Evolutionary conservation across 345 rosid genomes (phyloP), one percentile per base, ranked within the genome.

Genomic region (Ceriops tagal): DNA sequence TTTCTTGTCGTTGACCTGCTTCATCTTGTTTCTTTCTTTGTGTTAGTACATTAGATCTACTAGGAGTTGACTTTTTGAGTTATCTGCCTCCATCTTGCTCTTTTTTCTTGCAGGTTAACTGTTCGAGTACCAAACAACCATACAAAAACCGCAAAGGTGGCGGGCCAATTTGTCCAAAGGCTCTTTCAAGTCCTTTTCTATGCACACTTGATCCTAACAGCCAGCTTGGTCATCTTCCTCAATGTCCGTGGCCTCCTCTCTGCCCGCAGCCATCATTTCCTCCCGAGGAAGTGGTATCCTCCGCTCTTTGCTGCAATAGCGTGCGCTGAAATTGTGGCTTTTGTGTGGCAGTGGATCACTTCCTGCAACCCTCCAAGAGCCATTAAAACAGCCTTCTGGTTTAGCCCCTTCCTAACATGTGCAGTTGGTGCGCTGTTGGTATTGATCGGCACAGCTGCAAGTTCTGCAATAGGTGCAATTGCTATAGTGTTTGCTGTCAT

Each of bases 211-310:
- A n/a, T 83, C 74, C 64, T 83, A 21, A 64, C 82, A 64, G 75
- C 87, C 16, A 75, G 87, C 73, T 72, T 91, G 21, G 80, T 83
- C n/a, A 72, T 85, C 10, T 78, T 73, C 75, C 85, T 93, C 73
- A 79, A 86, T 13, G 70, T 88, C 70, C 85, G 90, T 0, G 93
- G 96, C 62, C 79, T 84, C 61, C 70, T 89, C 75, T 77, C 73
- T 6, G 81, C 81, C 43, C 39, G 37, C 27, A 77, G 77, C 62
- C 85, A 80, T 81, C 82, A 86, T 64, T 89, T 91, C 77, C 82
- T 78, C 32, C 91, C 88, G 21, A 81, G 58, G 83, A 74, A 91
- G 68, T 91, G 96, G 97, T 93, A 85, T 62, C 89, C 86, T 68
- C 96, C 96, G 3, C 74, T 91, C 64, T 83, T 89, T 62, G 43